Conservation (phyloP, 371 early-diverging fungal genomes). For the Syncephalastrum monosporum region DNA sequence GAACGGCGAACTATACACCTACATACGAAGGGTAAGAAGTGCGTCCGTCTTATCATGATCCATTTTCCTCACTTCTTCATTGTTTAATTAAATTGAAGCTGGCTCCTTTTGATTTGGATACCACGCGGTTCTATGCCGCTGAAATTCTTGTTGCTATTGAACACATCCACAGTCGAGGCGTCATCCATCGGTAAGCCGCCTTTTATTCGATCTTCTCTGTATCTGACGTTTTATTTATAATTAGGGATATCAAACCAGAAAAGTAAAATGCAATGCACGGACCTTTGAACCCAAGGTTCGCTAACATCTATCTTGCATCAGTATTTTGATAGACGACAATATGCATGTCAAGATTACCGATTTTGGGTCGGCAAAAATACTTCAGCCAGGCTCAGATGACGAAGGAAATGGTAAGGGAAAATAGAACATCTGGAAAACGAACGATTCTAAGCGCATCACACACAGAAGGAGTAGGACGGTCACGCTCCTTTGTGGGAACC, state of each 20-base stretch:
- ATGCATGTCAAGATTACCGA: conserved; percentile 95
- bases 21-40: conserved; percentile 58
- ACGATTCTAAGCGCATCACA: no score
- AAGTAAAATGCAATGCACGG: conserved; percentile 51
- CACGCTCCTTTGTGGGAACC: conserved; percentile 95
- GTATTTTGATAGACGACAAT: conserved; percentile 75
- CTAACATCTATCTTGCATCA: neutral
- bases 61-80: neutral
- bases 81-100: conserved; percentile 45
- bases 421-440: neutral
- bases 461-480: conserved; percentile 17
- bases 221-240: neutral
- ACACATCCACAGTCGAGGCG: conserved; percentile 77
- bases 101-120: conserved; percentile 70
- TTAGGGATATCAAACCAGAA: conserved; percentile 88
- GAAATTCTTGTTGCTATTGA: conserved; percentile 87
- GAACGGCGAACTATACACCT: conserved; percentile 89
- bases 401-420: conserved; percentile 4
- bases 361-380: conserved; percentile 96
- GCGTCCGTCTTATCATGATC: no score
- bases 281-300: neutral
- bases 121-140: conserved; percentile 80
- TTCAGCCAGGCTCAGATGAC: conserved; percentile 29
- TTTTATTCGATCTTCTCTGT: neutral
- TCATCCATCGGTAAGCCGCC: conserved; percentile 69